phyloP scores from a whole-genome alignment of 495 filamentous ascomycete species.

The Podospora sp. region DNA sequence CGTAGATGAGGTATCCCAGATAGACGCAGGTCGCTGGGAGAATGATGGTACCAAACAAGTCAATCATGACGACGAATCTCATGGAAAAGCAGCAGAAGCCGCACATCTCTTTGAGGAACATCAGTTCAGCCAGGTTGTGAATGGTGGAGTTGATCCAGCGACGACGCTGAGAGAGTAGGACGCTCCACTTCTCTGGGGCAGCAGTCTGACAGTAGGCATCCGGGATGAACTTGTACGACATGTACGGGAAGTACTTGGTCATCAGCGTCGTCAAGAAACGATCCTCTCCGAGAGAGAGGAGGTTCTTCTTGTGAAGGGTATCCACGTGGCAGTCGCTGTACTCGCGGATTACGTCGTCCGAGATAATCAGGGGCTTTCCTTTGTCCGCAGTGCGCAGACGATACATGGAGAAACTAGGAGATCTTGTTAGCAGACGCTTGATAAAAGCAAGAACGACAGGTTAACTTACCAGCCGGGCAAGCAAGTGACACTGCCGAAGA shows the following conservation, averaged over 20 bases:
- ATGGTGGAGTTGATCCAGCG: conserved; percentile 99
- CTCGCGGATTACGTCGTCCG: conserved; percentile 80
- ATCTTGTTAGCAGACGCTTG: conserved; percentile 36
- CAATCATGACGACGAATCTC: conserved; percentile 95
- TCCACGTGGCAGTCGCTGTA: conserved; percentile 88
- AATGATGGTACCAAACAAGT: conserved; percentile 91
- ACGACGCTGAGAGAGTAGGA: conserved; percentile 90
- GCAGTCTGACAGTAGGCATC: conserved; percentile 91
- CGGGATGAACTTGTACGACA: conserved; percentile 95
- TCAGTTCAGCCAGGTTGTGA: conserved; percentile 90
- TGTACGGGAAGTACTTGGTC: conserved; percentile 93
- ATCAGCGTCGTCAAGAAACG: conserved; percentile 96
- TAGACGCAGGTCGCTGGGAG: conserved; percentile 91
- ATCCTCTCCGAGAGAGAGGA: conserved; percentile 94
- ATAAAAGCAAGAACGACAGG: not conserved
- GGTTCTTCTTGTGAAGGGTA: conserved; percentile 98
- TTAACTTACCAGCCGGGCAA: conserved; percentile 91
- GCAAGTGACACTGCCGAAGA: conserved; percentile 96
- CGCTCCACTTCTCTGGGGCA: conserved; percentile 89
- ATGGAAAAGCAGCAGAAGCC: conserved; percentile 99
- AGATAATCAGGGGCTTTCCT: conserved; percentile 89
- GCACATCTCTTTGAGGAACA: conserved; percentile 86
- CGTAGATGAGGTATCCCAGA: conserved; percentile 86
- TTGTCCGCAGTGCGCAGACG: conserved; percentile 90
- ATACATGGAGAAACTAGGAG: conserved; percentile 93